Conservation (phyloP, 2,329 filamentous ascomycete genomes). For the Fusarium sp. region DNA sequence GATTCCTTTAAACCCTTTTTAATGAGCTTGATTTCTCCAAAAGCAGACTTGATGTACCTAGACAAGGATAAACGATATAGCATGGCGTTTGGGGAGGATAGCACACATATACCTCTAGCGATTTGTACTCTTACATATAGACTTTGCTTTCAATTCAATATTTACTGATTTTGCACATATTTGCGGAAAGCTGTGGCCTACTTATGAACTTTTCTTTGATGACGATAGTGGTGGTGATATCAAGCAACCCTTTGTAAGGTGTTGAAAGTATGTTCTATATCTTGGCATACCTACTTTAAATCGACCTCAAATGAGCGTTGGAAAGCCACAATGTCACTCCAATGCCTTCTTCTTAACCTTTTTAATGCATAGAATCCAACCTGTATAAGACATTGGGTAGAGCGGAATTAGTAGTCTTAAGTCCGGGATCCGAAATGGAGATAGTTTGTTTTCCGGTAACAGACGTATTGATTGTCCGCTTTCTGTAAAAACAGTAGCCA, state of each 20-base stretch:
- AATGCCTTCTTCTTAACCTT: not conserved
- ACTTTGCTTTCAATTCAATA: slow-evolving; percentile 10
- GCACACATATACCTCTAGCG: slow-evolving; percentile 7
- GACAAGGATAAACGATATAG: not conserved
- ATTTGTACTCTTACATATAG: slow-evolving; percentile 1
- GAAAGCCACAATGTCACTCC: not conserved
- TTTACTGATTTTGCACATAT: slow-evolving; percentile 1
- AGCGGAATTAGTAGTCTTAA: slow-evolving; percentile 17
- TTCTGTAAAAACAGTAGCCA: not conserved
- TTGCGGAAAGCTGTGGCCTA: not conserved
- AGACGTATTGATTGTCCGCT: not conserved
- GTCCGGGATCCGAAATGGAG: slow-evolving; percentile 10
- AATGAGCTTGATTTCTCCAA: not conserved
- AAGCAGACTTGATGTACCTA: not conserved
- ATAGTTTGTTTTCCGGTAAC: not conserved
- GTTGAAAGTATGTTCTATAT: not conserved
- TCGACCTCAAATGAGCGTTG: not conserved
- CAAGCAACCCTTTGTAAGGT: not conserved
- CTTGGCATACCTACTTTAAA: not conserved
- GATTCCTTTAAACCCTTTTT: not conserved
- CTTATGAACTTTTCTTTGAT: not conserved
- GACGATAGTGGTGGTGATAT: not conserved
- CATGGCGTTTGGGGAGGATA: slow-evolving; percentile 18
- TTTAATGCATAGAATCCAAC: not conserved
- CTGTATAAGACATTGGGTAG: not conserved